Evolutionary conservation across 2,329 filamentous ascomycete genomes (phyloP), one percentile per base, ranked within the genome.

Genomic region (Fusarium sarcochroum): DNA sequence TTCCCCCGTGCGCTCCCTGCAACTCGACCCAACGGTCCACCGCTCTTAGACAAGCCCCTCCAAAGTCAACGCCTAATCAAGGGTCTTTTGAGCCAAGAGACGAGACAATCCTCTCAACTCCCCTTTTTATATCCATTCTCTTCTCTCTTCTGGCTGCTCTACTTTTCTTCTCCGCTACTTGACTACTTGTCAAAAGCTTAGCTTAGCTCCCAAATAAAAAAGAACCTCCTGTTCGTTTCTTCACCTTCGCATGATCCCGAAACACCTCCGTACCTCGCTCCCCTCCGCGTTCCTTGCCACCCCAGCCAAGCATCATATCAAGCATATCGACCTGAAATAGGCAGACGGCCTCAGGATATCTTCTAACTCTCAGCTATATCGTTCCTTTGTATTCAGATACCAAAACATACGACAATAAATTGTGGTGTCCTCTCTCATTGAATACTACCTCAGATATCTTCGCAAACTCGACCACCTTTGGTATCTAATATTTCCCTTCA

Each of bases 21-120:
- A 75, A 74, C 65, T 64, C 72, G 63, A 75, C 73, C 73, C 71
- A 75, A 75, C 69, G 72, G 57, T 73, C 73, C 73, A 74, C 72
- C 70, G 69, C 72, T 65, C 67, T 70, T 70, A 72, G 61, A 73
- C 68, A 72, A 68, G 57, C 72, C 72, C 72, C 66, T 69, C 70
- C 67, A 64, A 55, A 55, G 51, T 55, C 66, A 58, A 69, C 51
- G 68, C 68, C 69, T 57, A 73, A 74, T 64, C 69, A 72, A 73
- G 66, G 63, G 53, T 58, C 58, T 59, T 63, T 48, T 54, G 48
- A 60, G 66, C 53, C 59, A 62, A 66, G 66, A 70, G 65, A 67
- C 60, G 42, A 63, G 58, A 63, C 58, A 17, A 60, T 38, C 35
- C 37, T 48, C 54, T 63, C 32, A 45, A 48, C 35, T 46, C 32